These are phyloP conservation scores for Cajanus cajan DNA, from an alignment of 306 rosid species.

Conservation along the genomic window DNA sequence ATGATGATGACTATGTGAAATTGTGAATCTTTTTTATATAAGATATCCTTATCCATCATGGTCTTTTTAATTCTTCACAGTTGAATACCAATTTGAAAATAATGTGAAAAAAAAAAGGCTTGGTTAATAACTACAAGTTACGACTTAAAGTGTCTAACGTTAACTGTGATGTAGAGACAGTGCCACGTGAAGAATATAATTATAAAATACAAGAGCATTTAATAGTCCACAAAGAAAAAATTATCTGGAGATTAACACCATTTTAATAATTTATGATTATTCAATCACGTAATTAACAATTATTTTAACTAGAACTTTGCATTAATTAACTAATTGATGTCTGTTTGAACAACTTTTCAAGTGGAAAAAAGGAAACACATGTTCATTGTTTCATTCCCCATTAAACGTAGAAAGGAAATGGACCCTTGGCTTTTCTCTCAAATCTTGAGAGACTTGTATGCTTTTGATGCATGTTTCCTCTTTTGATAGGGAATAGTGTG, in stretches of 20 bases:
- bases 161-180: neutral
- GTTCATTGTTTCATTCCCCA: neutral
- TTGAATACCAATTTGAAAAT: no score
- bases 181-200: neutral
- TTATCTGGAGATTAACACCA: neutral
- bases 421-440: neutral
- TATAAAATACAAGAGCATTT: no score
- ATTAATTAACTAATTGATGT: neutral
- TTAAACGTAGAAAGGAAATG: neutral
- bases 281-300: neutral
- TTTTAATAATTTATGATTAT: neutral
- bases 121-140: no score
- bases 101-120: no score
- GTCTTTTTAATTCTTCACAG: no score
- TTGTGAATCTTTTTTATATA: no score
- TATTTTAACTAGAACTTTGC: neutral
- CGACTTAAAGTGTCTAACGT: no score
- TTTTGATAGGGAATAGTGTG: no score
- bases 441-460: neutral
- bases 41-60: no score
- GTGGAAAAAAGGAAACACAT: neutral
- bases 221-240: neutral
- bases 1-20: no score
- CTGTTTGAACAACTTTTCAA: neutral
- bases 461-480: neutral